Evolutionary conservation across 2,329 filamentous ascomycete genomes (phyloP), one percentile per base, ranked within the genome.

Genomic region (Eurotiales sp.): DNA sequence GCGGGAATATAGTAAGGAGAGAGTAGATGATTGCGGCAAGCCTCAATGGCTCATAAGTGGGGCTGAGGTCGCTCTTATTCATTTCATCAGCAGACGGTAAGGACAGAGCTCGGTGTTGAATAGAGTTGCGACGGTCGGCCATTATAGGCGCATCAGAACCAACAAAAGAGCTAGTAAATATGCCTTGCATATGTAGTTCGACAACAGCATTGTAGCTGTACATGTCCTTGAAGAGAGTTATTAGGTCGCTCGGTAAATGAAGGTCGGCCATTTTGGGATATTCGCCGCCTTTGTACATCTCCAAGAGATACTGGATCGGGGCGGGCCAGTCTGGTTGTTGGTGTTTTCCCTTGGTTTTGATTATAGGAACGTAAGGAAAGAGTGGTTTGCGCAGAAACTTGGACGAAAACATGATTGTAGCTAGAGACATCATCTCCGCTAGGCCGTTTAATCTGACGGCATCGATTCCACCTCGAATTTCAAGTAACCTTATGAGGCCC

Each of bases 21-120:
- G 51, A 58, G 51, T 60, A 62, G n/a, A 58, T 52, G 12, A 62
- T 25, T 0, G 56, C 59, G 25, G 55, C 59, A 2, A 61, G 48
- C 11, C 59, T 56, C n/a, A 56, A 46, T 11, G 60, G 53, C 15
- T 59, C 51, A 48, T 57, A 56, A 7, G 58, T 46, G 1, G 57
- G 55, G 21, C 54, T 50, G 4, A 42, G 40, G 8, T 55, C 50
- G 8, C 42, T 19, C 7, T 39, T 29, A 12, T 43, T 8, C 7
- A 43, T 34, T 15, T 50, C 27, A 10, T 55, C 53, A 6, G 45
- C 46, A 7, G 56, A 50, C n/a, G 52, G 54, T 10, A 63, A 40
- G 12, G 53, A 56, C 51, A 63, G 53, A 8, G 60, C 57, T n/a
- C 53, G 50, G 44, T 63, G 60, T 48, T 63, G 59, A 17, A 61